Percentiles rank a stretch among this genome's conserved stretches.
Conservation (phyloP, 176 grass and related monocot species). For the Oryza coarctata region DNA sequence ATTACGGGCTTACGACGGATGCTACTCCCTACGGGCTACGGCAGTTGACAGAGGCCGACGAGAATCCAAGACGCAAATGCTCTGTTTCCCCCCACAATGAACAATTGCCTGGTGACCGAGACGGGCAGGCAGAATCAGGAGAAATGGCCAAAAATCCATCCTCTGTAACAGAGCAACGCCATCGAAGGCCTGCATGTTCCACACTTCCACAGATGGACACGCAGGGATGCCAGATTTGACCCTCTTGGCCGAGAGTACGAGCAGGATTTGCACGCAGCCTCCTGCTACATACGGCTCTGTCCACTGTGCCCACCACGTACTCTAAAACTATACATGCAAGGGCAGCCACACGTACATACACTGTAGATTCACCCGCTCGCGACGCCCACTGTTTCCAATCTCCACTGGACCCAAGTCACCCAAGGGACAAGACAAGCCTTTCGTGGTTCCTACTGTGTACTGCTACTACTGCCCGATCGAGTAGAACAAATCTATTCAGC, state of each 20-base stretch:
- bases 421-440: neutral
- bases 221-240: neutral
- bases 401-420: neutral
- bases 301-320: neutral
- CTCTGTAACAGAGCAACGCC: neutral
- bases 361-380: neutral
- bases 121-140: too few species aligned
- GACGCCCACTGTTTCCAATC: slow-evolving; percentile 31
- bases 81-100: neutral
- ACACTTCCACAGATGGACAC: neutral
- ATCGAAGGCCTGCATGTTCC: neutral
- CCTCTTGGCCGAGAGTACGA: neutral
- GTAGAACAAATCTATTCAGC: neutral
- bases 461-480: too few species aligned
- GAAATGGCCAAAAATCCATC: neutral
- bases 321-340: neutral
- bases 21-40: neutral
- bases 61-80: neutral
- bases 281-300: neutral
- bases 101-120: too few species aligned
- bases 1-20: neutral
- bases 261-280: neutral
- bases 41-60: neutral
- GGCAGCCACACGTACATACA: neutral
- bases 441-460: neutral